phyloP scores from a whole-genome alignment of 768 basidiomycete genomes.

The Suillus subaureus region DNA sequence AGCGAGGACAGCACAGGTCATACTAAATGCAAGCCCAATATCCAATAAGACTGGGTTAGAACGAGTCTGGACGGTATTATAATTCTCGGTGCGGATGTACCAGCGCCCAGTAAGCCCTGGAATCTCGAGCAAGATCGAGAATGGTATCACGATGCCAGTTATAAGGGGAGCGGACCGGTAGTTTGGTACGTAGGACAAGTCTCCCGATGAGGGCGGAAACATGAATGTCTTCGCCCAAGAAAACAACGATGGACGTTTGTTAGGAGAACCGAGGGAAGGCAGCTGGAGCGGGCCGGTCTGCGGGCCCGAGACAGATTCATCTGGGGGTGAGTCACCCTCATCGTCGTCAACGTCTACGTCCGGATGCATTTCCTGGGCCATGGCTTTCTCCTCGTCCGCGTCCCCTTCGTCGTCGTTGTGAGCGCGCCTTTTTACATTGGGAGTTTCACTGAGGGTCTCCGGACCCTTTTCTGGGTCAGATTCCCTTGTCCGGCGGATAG shows the following conservation, averaged over 20 bases:
- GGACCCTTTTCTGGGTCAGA: slow-evolving; percentile 10
- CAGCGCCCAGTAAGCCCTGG: slow-evolving; percentile 77
- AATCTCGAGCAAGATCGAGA: slow-evolving; percentile 81
- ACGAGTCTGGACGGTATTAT: slow-evolving; percentile 45
- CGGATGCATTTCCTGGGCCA: not conserved
- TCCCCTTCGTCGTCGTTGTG: not conserved
- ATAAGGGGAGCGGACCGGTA: slow-evolving; percentile 68
- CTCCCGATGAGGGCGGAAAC: slow-evolving; percentile 25
- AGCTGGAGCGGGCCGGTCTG: not conserved
- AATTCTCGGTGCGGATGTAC: slow-evolving; percentile 58
- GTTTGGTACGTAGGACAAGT: slow-evolving; percentile 47
- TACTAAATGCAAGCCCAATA: slow-evolving; percentile 63
- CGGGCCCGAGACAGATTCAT: not conserved
- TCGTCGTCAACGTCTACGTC: not conserved
- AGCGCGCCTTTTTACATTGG: not conserved
- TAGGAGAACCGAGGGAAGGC: not conserved
- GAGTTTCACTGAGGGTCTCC: slow-evolving; percentile 2
- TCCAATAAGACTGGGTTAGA: slow-evolving; percentile 61
- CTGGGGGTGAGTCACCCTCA: not conserved
- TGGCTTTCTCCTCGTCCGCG: not conserved
- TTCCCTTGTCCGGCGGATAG: not conserved
- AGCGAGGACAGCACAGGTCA: slow-evolving; percentile 68
- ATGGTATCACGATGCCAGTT: slow-evolving; percentile 69
- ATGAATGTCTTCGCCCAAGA: not conserved
- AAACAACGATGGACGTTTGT: not conserved